phyloP scores from a whole-genome alignment of 495 filamentous ascomycete genomes.

The Pseudoneurospora amorphoporcata region DNA sequence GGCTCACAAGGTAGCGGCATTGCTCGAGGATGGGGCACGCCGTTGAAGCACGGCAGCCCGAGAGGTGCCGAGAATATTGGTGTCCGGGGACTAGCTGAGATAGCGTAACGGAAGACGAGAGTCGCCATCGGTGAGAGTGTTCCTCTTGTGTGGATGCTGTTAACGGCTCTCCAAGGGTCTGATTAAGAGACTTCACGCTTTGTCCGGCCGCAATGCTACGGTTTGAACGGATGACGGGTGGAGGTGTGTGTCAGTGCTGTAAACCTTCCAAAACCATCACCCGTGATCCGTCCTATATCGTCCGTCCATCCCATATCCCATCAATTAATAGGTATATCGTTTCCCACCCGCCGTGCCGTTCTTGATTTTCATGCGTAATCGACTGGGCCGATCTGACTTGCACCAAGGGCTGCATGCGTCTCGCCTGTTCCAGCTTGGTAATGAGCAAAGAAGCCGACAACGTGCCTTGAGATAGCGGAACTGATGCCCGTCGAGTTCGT shows the following conservation, averaged over 20 bases:
- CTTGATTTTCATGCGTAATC: background rate
- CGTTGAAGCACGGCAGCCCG: constrained; percentile 10
- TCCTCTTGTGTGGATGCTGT: background rate
- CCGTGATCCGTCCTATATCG: background rate
- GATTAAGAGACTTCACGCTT: background rate
- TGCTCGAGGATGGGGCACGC: constrained; percentile 8
- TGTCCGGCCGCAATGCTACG: constrained; percentile 10
- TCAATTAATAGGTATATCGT: background rate
- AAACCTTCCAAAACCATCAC: background rate
- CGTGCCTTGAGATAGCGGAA: background rate
- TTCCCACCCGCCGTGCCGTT: background rate
- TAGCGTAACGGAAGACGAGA: background rate
- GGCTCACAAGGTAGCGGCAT: background rate
- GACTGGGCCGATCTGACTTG: background rate
- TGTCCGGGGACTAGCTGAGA: background rate
- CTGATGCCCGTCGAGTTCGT: background rate
- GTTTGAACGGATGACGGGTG: background rate
- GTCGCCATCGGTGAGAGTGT: background rate
- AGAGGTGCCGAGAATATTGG: background rate
- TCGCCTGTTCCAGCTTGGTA: background rate
- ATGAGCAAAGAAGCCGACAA: background rate
- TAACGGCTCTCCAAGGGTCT: background rate
- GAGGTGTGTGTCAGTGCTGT: background rate
- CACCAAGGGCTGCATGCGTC: background rate
- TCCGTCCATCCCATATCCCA: background rate